Base-by-base conservation (phyloP, 2,329 filamentous ascomycete species). In the Cladosporium sp. region DNA sequence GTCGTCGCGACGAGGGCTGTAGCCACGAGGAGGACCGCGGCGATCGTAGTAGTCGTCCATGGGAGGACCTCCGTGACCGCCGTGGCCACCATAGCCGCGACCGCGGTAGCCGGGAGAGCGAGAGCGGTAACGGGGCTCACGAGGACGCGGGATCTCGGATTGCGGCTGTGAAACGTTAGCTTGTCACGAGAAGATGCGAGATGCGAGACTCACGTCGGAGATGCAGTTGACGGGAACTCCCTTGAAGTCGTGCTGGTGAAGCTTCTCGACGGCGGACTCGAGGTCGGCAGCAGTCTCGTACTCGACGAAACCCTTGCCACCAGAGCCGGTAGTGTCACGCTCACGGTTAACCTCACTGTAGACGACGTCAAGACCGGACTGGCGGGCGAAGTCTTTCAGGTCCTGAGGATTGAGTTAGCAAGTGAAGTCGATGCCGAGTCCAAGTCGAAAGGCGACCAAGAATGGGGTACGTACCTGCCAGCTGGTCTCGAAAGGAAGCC, bases 331-430 rank as follows among this genome's bases (percentile, higher is more conserved):
- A 71, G 93, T 92, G 78, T 96, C 92, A 71, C 90, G 91, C 77
- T 96, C 93, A 75, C 94, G 93, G 74, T 89, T 90, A 67, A 96
- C 96, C 82, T 99, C 95, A 70, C 93, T 97, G 79, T 97, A 99
- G 75, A 99, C 95, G 71, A 99, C 95, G 79, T 98, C 95, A 80
- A 97, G 87, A 80, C 93, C 93, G 79, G 94, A 96, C 80, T 96
- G 92, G 78, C 95, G 93, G 69, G 95, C 95, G 82, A 99, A 99
- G 80, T 99, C 95, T 91, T 99, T 99, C 63, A 99, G 89, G 81
- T 99, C 95, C 95, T 99, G 93, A 82, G 89, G 83, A 7, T 18
- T 25, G 66, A 43, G 86, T 74, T 68, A 71, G 66, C 68, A 72
- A 67, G 73, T 75, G 71, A 67, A 66, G 73, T 78, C 16, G 8